A percentile compares a stretch with the other conserved stretches of the same genome.
These are phyloP conservation scores for Pythium rishiriense DNA, from an alignment of 352 stramenopile genomes.

Conservation along the genomic window DNA sequence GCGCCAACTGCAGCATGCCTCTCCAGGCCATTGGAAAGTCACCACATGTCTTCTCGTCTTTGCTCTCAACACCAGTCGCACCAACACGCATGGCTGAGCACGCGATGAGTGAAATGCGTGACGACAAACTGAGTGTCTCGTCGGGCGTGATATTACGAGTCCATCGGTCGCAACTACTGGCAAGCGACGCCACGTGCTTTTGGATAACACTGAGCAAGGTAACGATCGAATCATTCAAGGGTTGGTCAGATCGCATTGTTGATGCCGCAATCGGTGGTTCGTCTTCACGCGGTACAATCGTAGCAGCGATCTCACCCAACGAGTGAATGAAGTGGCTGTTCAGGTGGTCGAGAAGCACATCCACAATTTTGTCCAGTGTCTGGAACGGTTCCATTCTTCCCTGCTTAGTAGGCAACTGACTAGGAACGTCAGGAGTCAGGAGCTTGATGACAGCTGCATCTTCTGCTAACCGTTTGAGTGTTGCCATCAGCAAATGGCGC, in stretches of 20 bases:
- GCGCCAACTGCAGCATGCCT: conserved; percentile 11
- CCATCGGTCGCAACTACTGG: conserved; percentile 12
- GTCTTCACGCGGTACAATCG: background rate
- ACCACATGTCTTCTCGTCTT: background rate
- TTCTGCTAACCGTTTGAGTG: conserved; percentile 71
- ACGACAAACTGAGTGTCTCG: background rate
- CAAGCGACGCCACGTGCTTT: conserved; percentile 22
- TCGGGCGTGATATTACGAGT: background rate
- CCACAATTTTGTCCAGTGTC: conserved; percentile 1
- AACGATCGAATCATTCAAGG: background rate
- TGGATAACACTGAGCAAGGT: conserved; percentile 15
- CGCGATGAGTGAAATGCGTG: background rate
- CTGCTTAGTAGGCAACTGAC: background rate
- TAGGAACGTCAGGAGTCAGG: conserved; percentile 24
- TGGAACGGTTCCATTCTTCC: background rate
- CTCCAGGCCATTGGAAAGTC: conserved; percentile 22
- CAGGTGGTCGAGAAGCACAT: conserved; percentile 9
- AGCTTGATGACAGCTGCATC: conserved; percentile 55
- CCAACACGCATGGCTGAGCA: conserved; percentile 7
- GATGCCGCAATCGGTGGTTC: background rate
- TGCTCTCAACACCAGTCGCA: background rate
- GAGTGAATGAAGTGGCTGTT: conserved; percentile 16
- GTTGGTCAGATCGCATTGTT: background rate
- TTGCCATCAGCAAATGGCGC: conserved; percentile 44
- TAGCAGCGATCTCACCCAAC: conserved; percentile 10